Evolutionary conservation across 2,329 filamentous ascomycete genomes (phyloP).

Genomic region (Xylariaceae sp.): DNA sequence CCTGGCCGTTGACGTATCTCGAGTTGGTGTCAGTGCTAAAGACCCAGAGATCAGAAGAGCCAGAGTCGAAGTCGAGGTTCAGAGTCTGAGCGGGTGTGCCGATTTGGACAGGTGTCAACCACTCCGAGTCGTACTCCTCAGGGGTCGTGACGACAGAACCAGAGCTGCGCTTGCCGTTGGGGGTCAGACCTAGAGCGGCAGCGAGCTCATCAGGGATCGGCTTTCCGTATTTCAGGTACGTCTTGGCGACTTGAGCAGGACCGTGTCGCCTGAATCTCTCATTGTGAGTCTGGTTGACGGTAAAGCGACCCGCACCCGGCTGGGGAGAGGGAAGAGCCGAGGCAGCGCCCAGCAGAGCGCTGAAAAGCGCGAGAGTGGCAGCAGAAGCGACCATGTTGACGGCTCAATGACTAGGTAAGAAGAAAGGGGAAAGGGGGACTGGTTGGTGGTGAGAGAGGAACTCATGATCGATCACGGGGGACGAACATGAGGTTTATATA

Average conservation of each 20-base stretch:
- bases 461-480: neutral
- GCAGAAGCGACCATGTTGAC: constrained; percentile 28
- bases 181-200: constrained; percentile 15
- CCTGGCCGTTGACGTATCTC: constrained; percentile 30
- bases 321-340: constrained; percentile 26
- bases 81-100: constrained; percentile 37
- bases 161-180: constrained; percentile 21
- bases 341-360: constrained; percentile 25
- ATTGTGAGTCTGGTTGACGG: constrained; percentile 30
- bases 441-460: constrained; percentile 3
- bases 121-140: constrained; percentile 31
- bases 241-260: constrained; percentile 31
- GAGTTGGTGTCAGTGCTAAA: constrained; percentile 31
- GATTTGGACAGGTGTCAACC: constrained; percentile 36
- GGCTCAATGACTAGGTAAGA: neutral
- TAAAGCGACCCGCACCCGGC: constrained; percentile 26
- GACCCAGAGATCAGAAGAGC: constrained; percentile 41
- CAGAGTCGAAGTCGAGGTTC: constrained; percentile 39
- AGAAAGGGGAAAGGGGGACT: neutral
- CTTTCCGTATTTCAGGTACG: constrained; percentile 32
- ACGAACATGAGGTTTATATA: constrained; percentile 21
- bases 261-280: constrained; percentile 29
- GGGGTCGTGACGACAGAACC: constrained; percentile 24
- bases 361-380: constrained; percentile 26
- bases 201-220: constrained; percentile 28